Evolutionary conservation across 306 rosid species (phyloP).

Genomic region (Cucurbita argyrosperma): DNA sequence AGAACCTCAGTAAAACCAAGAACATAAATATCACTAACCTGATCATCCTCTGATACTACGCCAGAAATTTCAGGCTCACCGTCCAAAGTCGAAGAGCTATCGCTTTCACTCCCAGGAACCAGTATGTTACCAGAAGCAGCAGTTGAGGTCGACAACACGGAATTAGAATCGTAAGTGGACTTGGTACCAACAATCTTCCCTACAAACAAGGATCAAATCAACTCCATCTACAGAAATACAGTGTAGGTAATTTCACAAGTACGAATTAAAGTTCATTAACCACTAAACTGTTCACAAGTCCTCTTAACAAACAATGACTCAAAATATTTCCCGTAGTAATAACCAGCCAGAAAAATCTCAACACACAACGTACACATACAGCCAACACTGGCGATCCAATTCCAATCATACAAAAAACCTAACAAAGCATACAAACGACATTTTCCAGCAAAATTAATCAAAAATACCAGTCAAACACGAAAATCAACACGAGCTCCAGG

Average conservation of each 20-base stretch:
- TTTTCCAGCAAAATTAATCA: neutral
- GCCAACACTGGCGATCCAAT: neutral
- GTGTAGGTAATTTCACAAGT: neutral
- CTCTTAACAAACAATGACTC: neutral
- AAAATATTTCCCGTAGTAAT: neutral
- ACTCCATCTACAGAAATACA: neutral
- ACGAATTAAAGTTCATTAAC: neutral
- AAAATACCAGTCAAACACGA: neutral
- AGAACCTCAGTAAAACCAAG: neutral
- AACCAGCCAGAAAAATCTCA: neutral
- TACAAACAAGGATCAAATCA: slow-evolving; percentile 24
- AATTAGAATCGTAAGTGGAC: slow-evolving; percentile 49
- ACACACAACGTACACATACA: neutral
- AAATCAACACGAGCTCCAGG: neutral
- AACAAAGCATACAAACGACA: neutral
- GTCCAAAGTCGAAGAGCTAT: slow-evolving; percentile 30
- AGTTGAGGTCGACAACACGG: slow-evolving; percentile 30
- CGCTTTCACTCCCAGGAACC: slow-evolving; percentile 49
- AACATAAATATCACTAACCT: slow-evolving; percentile 27
- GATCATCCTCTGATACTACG: slow-evolving; percentile 34
- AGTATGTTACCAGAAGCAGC: slow-evolving; percentile 60
- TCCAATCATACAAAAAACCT: neutral
- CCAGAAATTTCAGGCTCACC: slow-evolving; percentile 40
- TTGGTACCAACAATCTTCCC: slow-evolving; percentile 53
- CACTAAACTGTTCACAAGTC: neutral